These are phyloP conservation scores for Rhodotorula sp. DNA, from an alignment of 1,284 basidiomycete genomes.

Conservation along the genomic window DNA sequence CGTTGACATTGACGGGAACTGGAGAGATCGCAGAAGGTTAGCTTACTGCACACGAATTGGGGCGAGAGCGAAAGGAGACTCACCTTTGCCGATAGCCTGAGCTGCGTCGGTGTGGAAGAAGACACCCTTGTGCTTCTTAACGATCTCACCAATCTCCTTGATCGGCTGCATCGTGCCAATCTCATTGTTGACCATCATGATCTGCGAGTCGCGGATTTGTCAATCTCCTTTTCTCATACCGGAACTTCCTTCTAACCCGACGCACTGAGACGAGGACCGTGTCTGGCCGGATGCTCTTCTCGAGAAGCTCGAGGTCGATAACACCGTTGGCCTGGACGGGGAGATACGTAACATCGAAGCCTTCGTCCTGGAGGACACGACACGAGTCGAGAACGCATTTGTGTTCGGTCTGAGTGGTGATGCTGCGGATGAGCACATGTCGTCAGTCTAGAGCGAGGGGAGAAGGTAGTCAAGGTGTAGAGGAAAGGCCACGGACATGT, in stretches of 20 bases:
- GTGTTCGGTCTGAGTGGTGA: slow-evolving; percentile 68
- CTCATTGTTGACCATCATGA: slow-evolving; percentile 99
- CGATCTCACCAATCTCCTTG: slow-evolving; percentile 84
- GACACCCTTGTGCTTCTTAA: slow-evolving; percentile 76
- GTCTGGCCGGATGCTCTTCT: slow-evolving; percentile 78
- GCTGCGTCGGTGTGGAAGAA: slow-evolving; percentile 98
- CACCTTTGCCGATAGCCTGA: slow-evolving; percentile 72
- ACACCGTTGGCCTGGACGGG: slow-evolving; percentile 87
- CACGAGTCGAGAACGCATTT: slow-evolving; percentile 99
- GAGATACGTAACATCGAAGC: slow-evolving; percentile 96
- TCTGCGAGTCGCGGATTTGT: slow-evolving; percentile 43
- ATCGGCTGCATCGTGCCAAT: slow-evolving; percentile 98
- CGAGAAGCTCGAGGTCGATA: slow-evolving; percentile 70
- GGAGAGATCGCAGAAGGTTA: neutral
- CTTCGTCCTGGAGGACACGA: slow-evolving; percentile 90
- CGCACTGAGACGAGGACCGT: slow-evolving; percentile 71
- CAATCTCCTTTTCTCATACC: neutral
- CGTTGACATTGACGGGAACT: slow-evolving; percentile 85
- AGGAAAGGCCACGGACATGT: slow-evolving; percentile 61
- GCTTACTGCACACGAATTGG: too few species aligned
- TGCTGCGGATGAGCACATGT: slow-evolving; percentile 52
- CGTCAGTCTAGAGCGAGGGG: too few species aligned
- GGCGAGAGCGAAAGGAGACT: neutral
- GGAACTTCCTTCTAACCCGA: neutral
- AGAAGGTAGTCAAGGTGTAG: too few species aligned